These are phyloP conservation scores for Chlorencoelia australis DNA, from an alignment of 2,329 filamentous ascomycete genomes.

Conservation along the genomic window DNA sequence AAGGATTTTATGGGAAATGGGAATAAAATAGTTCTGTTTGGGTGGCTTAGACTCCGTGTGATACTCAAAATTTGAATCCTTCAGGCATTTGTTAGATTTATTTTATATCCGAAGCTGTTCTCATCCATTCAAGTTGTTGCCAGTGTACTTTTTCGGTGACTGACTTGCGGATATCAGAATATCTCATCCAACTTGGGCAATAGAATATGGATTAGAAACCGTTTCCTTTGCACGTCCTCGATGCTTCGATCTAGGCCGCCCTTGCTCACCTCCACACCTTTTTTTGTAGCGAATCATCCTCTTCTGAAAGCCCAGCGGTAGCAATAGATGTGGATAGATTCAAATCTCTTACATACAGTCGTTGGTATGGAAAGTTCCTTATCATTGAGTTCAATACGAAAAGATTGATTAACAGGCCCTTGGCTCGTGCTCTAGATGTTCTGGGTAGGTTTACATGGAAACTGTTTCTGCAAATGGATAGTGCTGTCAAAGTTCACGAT, in stretches of 20 bases:
- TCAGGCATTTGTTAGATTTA: no score
- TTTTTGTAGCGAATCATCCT: constrained; percentile 13
- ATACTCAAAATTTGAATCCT: no score
- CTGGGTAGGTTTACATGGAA: constrained; percentile 28
- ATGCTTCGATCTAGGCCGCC: constrained; percentile 20
- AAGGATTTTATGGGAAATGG: no score
- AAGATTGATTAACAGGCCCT: constrained; percentile 12
- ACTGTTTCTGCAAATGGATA: constrained; percentile 34
- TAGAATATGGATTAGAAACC: constrained; percentile 13
- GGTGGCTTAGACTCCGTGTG: no score
- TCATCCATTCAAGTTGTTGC: no score
- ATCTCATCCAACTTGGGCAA: constrained; percentile 19
- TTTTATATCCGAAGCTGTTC: no score
- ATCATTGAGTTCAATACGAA: constrained; percentile 12
- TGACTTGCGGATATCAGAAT: constrained; percentile 8
- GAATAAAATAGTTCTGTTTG: no score
- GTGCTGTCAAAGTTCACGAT: constrained; percentile 11
- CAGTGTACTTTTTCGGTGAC: neutral
- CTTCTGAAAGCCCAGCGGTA: constrained; percentile 13
- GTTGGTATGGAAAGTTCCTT: constrained; percentile 15
- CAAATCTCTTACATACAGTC: constrained; percentile 17
- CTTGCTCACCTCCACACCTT: constrained; percentile 24
- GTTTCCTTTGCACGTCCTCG: constrained; percentile 23
- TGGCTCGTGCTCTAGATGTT: constrained; percentile 12
- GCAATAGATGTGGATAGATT: constrained; percentile 17